These are phyloP conservation scores for Stachybotrys chlorohalonatus DNA, from an alignment of 2,329 filamentous ascomycete genomes.

Conservation along the genomic window DNA sequence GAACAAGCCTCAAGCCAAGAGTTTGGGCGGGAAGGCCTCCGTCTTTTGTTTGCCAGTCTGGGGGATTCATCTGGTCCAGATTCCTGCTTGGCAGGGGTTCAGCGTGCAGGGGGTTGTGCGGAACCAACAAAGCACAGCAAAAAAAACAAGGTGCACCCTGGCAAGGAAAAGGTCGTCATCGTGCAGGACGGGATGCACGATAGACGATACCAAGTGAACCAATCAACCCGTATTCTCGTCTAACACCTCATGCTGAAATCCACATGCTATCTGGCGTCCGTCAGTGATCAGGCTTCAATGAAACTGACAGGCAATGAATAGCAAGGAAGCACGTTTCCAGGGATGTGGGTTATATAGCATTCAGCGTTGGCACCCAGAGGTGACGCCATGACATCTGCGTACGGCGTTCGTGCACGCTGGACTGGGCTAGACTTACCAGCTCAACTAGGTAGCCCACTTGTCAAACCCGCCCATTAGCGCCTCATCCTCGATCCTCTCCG, in stretches of 20 bases:
- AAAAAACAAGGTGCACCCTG: not conserved
- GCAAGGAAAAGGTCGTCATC: not conserved
- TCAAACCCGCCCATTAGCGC: conserved; percentile 16
- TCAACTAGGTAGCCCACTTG: conserved; percentile 7
- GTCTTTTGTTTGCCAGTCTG: not conserved
- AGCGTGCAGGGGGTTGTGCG: not conserved
- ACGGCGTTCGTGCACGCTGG: no score
- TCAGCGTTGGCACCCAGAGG: no score
- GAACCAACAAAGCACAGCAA: not conserved
- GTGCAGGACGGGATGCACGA: not conserved
- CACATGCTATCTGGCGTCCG: not conserved
- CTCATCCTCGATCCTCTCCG: conserved; percentile 9
- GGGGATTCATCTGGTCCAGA: not conserved
- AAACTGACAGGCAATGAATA: no score
- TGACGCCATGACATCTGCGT: no score
- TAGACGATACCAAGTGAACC: not conserved
- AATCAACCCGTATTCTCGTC: not conserved
- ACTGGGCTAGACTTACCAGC: no score
- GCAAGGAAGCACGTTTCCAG: no score
- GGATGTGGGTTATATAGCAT: no score
- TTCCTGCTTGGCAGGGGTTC: not conserved
- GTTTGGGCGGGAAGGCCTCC: not conserved
- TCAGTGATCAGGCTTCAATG: conserved; percentile 3
- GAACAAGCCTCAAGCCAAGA: not conserved
- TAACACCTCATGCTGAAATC: conserved; percentile 6